These are phyloP conservation scores for Aspergillus unguis DNA, from an alignment of 2,329 filamentous ascomycete species.

Conservation along the genomic window DNA sequence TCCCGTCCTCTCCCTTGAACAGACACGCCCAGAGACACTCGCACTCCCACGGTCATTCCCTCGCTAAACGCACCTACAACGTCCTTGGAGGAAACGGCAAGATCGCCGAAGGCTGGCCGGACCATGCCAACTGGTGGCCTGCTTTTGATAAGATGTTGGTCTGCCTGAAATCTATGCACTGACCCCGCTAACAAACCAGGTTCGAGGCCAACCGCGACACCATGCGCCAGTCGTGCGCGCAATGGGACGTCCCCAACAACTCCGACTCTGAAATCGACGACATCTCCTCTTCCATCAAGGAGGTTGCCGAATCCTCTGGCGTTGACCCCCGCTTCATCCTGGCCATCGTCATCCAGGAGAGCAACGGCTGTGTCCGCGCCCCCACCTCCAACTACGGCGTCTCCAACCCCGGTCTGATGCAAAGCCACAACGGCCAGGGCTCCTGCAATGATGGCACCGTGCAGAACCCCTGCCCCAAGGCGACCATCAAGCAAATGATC, in stretches of 20 bases:
- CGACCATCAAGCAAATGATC: slow-evolving; percentile 38
- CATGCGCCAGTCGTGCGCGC: slow-evolving; percentile 17
- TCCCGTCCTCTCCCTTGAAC: slow-evolving; percentile 21
- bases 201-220: slow-evolving; percentile 15
- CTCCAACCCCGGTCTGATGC: slow-evolving; percentile 42
- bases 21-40: neutral
- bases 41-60: neutral
- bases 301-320: slow-evolving; percentile 26
- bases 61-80: slow-evolving; percentile 9
- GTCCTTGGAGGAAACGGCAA: slow-evolving; percentile 9
- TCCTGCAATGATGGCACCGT: slow-evolving; percentile 34
- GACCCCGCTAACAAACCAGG: slow-evolving; percentile 2
- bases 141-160: slow-evolving; percentile 24
- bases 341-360: slow-evolving; percentile 47
- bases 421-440: slow-evolving; percentile 27
- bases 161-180: too few species aligned
- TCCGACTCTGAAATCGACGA: slow-evolving; percentile 27
- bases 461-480: slow-evolving; percentile 25
- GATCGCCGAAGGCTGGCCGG: slow-evolving; percentile 25
- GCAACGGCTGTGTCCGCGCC: slow-evolving; percentile 45
- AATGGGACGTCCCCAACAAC: slow-evolving; percentile 24
- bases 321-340: slow-evolving; percentile 45
- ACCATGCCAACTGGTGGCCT: slow-evolving; percentile 19
- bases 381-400: slow-evolving; percentile 42
- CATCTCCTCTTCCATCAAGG: slow-evolving; percentile 35